phyloP scores from a whole-genome alignment of 768 basidiomycete species.

The Termitomyces sp. region DNA sequence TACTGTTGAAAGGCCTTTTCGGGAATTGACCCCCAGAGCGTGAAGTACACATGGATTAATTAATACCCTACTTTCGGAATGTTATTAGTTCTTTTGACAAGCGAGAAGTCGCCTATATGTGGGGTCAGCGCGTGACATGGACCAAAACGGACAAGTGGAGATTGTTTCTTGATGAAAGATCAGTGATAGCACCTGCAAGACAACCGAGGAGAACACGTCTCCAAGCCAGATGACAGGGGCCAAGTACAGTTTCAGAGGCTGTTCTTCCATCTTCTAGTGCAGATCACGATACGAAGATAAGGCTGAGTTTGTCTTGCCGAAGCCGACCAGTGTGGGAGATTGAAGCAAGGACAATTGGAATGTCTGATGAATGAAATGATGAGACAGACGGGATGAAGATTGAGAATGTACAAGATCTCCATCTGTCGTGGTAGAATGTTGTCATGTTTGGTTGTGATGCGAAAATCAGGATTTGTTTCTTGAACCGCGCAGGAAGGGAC shows the following conservation, averaged over 20 bases:
- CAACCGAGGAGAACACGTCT: not conserved
- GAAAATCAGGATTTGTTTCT: slow-evolving; percentile 3
- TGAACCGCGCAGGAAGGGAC: not conserved
- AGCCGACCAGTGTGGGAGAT: not conserved
- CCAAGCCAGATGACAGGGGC: not conserved
- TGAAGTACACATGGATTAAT: not conserved
- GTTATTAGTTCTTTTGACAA: not conserved
- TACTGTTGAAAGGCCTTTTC: not conserved
- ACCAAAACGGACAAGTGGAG: not conserved
- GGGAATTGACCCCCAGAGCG: not conserved
- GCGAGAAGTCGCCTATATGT: not conserved
- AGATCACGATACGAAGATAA: slow-evolving; percentile 1
- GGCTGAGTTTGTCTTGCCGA: not conserved
- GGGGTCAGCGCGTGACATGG: not conserved
- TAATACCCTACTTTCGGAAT: not conserved
- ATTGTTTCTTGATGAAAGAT: not conserved
- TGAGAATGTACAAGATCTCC: not conserved
- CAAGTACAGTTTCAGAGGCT: not conserved
- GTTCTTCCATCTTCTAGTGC: not conserved
- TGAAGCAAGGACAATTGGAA: not conserved
- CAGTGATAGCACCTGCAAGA: not conserved
- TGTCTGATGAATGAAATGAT: not conserved
- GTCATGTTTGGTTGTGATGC: slow-evolving; percentile 11
- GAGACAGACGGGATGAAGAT: not conserved
- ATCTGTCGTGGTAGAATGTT: slow-evolving; percentile 3